Percentiles rank a stretch among this genome's conserved stretches.
phyloP scores from a whole-genome alignment of 345 rosid genomes.

The Citrus inodora region DNA sequence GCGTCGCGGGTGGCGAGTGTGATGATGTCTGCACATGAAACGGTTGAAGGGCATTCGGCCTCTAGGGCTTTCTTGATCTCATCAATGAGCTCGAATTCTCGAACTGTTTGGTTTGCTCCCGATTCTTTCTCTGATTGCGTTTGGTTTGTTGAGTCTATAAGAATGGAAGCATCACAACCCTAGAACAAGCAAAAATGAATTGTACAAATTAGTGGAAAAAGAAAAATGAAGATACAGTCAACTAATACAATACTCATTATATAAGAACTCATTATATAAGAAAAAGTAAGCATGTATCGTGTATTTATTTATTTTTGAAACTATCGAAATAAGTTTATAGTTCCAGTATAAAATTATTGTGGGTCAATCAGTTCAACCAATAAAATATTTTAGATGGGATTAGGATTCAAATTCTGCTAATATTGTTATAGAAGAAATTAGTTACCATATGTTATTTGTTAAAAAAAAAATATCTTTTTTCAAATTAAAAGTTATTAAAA shows the following conservation, averaged over 20 bases:
- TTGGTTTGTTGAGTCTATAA: constrained; percentile 46
- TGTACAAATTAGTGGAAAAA: not conserved
- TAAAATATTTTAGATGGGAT: no score
- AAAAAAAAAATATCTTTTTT: no score
- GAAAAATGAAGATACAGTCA: not conserved
- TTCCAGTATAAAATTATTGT: no score
- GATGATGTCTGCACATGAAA: constrained; percentile 73
- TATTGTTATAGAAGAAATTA: no score
- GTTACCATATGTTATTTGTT: no score
- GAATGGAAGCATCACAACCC: constrained; percentile 85
- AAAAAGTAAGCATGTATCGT: not conserved
- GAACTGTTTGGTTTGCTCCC: constrained; percentile 62
- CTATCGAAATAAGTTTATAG: no score
- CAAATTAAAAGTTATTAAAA: no score
- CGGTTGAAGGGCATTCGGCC: constrained; percentile 48
- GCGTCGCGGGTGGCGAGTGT: constrained; percentile 63
- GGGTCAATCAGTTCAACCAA: no score
- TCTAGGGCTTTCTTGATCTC: constrained; percentile 54
- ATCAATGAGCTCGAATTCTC: constrained; percentile 64
- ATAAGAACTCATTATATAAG: not conserved
- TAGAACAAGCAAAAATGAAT: not conserved
- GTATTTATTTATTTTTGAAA: no score
- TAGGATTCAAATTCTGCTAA: no score
- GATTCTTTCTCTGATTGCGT: constrained; percentile 55
- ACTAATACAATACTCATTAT: not conserved